Evolutionary conservation across 164 flowering plant genomes (phyloP).

Genomic region (Annona cherimola): DNA sequence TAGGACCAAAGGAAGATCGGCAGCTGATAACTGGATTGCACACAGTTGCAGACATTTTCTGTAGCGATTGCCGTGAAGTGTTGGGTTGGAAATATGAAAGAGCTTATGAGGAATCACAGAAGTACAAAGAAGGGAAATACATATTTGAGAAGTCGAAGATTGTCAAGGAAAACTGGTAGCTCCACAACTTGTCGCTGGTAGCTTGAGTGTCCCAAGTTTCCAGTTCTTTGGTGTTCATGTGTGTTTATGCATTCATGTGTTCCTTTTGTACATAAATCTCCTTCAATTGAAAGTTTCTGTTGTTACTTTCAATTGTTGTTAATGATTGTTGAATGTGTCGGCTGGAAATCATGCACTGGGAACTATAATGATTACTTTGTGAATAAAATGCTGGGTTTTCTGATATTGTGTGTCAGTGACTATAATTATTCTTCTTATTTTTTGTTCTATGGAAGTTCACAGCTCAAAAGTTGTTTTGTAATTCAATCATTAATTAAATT

Average conservation of each 20-base stretch:
- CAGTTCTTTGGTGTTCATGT: conserved; percentile 12
- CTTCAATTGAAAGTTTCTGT: conserved; percentile 19
- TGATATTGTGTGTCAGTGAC: not conserved
- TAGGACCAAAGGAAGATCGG: conserved; percentile 50
- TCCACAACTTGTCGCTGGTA: not conserved
- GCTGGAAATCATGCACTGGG: conserved; percentile 9
- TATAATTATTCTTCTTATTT: not conserved
- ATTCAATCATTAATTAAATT: no score
- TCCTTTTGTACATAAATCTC: conserved; percentile 23
- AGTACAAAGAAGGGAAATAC: conserved; percentile 62
- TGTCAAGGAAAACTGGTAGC: conserved; percentile 47
- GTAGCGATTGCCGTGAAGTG: conserved; percentile 44
- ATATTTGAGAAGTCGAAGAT: conserved; percentile 52
- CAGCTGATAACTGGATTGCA: conserved; percentile 52
- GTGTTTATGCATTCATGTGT: conserved; percentile 13
- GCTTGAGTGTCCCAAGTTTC: not conserved
- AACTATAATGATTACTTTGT: conserved; percentile 4
- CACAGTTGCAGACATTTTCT: conserved; percentile 53
- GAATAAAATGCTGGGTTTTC: conserved; percentile 8
- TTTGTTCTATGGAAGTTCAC: no score
- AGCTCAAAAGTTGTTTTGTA: no score
- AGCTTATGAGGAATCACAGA: conserved; percentile 53
- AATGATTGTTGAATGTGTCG: not conserved
- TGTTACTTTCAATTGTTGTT: not conserved
- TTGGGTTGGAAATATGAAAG: conserved; percentile 62